Base-by-base conservation (phyloP, 1,284 basidiomycete species). In the Fomes fomentarius region DNA sequence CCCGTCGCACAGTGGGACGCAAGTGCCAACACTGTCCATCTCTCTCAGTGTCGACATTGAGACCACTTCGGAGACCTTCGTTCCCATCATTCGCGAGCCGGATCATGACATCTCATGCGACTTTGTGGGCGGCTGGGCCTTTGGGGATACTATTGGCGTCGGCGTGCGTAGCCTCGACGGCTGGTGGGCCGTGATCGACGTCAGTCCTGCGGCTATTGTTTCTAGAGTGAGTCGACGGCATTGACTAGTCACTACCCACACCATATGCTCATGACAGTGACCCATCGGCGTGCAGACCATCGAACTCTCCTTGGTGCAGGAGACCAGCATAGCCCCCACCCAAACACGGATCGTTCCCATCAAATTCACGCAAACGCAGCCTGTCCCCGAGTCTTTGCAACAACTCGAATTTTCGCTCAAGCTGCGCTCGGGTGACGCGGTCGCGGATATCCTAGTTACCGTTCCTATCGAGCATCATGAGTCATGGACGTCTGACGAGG, bases 121-220 rank as follows among this genome's bases (percentile, higher is more conserved):
- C 68, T 86, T 91, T 60, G 74, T 91, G 2, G 79, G 82, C 52
- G 89, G 90, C 0, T 80, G 76, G 62, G 78, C 85, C 0, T 88
- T 91, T 60, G 89, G 89, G 4, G 68, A 81, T 40, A 81, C 81
- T 1, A 40, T 87, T n/a, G 88, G 88, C 5, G 58, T 91, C 5
- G 85, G 81, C 4, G 57, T 90, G 22, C 78, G 79, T 31, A 83
- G 78, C 58, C 52, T 76, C 3, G 71, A 74, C 41, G 76, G 74
- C n/a, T 82, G 80, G 78, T 83, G 81, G 81, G 79, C 72, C 1
- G 74, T 83, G 10, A 54, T 60, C 0, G 52, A 58, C 22, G 60
- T 68, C 47, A 40, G 50, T 57, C 37, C 57, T 59, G 24, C 35
- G 63, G 60, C 35, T 54, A 47, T 44, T 56, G 6, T 45, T 2